Conservation (phyloP, 345 rosid genomes). For the Eutrema heterophyllum region DNA sequence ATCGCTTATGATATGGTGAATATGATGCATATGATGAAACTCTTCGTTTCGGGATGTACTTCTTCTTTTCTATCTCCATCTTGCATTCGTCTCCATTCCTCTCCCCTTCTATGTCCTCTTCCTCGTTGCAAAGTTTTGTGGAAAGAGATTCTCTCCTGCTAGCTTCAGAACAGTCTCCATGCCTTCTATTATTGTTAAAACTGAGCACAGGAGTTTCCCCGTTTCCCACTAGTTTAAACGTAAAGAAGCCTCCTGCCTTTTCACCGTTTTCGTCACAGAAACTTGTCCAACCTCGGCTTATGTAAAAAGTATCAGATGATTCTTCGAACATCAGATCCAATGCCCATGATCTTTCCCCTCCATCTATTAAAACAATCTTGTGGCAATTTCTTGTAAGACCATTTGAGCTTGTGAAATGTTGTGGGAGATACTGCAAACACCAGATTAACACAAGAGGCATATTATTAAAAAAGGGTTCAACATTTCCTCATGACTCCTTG, state of each 20-base stretch:
- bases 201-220: background rate
- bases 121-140: background rate
- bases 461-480: no score
- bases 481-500: no score
- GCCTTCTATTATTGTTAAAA: background rate
- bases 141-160: background rate
- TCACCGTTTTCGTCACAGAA: slow-evolving; percentile 9
- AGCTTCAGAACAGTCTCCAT: background rate
- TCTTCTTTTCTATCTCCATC: background rate
- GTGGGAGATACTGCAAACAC: slow-evolving; percentile 6
- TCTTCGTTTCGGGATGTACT: background rate
- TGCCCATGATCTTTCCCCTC: slow-evolving; percentile 5
- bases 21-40: background rate
- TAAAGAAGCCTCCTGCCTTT: background rate
- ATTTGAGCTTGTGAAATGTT: background rate
- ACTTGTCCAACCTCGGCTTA: slow-evolving; percentile 14
- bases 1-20: background rate
- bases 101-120: background rate
- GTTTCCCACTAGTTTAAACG: background rate
- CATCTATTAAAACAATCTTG: slow-evolving; percentile 15
- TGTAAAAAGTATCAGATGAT: background rate
- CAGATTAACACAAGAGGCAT: no score
- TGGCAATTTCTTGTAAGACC: background rate
- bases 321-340: background rate
- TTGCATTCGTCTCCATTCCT: background rate